Conservation (phyloP, 352 stramenopile genomes). For the Phytopythium litorale region DNA sequence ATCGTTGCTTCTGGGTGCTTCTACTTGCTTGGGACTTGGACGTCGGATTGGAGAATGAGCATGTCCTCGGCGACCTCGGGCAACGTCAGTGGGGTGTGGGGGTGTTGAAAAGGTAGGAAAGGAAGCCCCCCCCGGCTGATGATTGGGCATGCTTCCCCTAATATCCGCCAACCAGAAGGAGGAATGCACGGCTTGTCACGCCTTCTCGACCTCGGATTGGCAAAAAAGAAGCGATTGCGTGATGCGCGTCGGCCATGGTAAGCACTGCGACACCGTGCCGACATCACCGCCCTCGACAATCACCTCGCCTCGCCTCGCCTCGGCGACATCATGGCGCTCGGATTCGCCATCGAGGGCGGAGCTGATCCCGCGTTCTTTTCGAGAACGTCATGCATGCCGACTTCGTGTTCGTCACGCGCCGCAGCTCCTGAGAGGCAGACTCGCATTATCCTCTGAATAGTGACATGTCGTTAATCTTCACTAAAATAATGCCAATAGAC, state of each 20-base stretch:
- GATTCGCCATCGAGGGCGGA: too few species aligned
- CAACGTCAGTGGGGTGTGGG: neutral
- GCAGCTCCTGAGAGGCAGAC: too few species aligned
- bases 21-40: constrained; percentile 3
- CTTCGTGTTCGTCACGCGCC: too few species aligned
- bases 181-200: neutral
- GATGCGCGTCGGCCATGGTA: neutral
- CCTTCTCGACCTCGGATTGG: neutral
- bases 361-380: too few species aligned
- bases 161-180: neutral
- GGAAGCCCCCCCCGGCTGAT: neutral
- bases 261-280: neutral
- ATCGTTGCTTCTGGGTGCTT: constrained; percentile 19
- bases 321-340: too few species aligned
- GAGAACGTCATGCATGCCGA: too few species aligned
- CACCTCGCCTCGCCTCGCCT: neutral
- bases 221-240: neutral
- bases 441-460: too few species aligned
- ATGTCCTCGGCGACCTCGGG: neutral
- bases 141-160: neutral
- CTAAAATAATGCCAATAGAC: too few species aligned
- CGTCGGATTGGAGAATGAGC: constrained; percentile 1
- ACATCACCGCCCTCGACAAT: neutral
- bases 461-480: too few species aligned
- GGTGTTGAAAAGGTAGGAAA: neutral